Evolutionary conservation across 164 flowering plant species (phyloP), one percentile per base, ranked within the genome.

Genomic region (Chimonanthus salicifolius): DNA sequence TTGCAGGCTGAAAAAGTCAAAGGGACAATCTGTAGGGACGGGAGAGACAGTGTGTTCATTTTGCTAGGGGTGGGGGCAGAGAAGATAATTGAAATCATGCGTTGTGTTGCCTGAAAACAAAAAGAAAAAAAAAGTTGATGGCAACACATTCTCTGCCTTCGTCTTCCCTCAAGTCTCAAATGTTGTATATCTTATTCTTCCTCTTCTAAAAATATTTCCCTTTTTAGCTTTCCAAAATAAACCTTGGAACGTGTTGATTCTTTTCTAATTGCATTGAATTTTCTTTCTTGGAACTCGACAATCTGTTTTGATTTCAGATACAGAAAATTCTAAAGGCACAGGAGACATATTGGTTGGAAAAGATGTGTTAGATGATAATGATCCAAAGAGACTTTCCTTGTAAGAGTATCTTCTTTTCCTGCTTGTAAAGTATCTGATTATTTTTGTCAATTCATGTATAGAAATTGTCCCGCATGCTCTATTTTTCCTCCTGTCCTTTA

Each of bases 321-420:
- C 76, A 50, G 73, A 72, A 70, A 76, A 7, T 69, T 76, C 83
- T 64, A 71, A 69, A 44, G 73, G 67, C 58, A 72, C 80, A 71
- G 82, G 74, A 76, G 65, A 60, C 67, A 46, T 43, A 10, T 16
- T 71, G 20, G 51, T 51, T 8, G 63, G 62, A 65, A 78, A 72
- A 43, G 82, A 76, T 43, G 80, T 82, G 8, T 71, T 67, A 44
- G 69, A 58, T 62, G 78, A 58, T 68, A 71, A 74, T 45, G 71
- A 44, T 73, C 71, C 78, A 8, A 70, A 62, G 71, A 78, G 75
- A 75, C 33, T 62, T 70, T 71, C 78, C 64, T 78, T 74, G 90
- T 86, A 75, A 81, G 90, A 49, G 47, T 16, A 62, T 80, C 49
- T 75, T 20, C 6, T 20, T 43, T 60, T 47, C 72, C 51, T 69